Evolutionary conservation across 2,329 filamentous ascomycete genomes (phyloP).

Genomic region (Paramyrothecium roridum): DNA sequence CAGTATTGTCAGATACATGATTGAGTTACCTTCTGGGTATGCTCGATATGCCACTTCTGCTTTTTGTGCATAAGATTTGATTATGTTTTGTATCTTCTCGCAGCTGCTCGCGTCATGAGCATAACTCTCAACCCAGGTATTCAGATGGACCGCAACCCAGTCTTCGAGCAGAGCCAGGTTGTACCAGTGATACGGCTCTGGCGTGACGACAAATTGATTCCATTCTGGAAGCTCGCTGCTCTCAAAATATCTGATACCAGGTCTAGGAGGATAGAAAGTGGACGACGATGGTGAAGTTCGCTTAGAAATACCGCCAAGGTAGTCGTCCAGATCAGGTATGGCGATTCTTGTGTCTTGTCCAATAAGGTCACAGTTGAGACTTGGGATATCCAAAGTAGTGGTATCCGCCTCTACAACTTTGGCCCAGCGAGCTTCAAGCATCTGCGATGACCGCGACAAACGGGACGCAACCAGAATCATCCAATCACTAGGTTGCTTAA

Average conservation of each 20-base stretch:
- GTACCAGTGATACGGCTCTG: background rate
- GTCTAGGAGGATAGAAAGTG: background rate
- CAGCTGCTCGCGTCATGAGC: constrained; percentile 18
- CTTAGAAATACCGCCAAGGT: background rate
- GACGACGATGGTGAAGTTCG: background rate
- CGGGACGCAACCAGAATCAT: constrained; percentile 3
- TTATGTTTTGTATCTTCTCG: constrained; percentile 23
- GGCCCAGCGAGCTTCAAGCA: background rate
- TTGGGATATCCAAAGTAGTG: background rate
- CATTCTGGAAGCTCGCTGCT: background rate
- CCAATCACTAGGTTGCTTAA: constrained; percentile 1
- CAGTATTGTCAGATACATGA: constrained; percentile 51
- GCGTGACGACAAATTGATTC: background rate
- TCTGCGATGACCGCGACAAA: background rate
- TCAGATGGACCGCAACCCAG: constrained; percentile 42
- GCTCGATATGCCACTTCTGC: constrained; percentile 27
- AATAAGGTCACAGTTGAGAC: background rate
- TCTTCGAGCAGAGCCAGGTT: constrained; percentile 38
- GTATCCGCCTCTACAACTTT: background rate
- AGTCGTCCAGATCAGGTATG: background rate
- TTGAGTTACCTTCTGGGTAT: constrained; percentile 42
- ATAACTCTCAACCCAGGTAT: constrained; percentile 28
- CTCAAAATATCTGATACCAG: background rate
- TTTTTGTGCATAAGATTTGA: constrained; percentile 23
- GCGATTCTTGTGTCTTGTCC: background rate